A percentile compares a stretch with the other conserved stretches of the same genome.
Evolutionary conservation across 495 filamentous ascomycete genomes (phyloP).

Genomic region (Barbatosphaeria neglecta): DNA sequence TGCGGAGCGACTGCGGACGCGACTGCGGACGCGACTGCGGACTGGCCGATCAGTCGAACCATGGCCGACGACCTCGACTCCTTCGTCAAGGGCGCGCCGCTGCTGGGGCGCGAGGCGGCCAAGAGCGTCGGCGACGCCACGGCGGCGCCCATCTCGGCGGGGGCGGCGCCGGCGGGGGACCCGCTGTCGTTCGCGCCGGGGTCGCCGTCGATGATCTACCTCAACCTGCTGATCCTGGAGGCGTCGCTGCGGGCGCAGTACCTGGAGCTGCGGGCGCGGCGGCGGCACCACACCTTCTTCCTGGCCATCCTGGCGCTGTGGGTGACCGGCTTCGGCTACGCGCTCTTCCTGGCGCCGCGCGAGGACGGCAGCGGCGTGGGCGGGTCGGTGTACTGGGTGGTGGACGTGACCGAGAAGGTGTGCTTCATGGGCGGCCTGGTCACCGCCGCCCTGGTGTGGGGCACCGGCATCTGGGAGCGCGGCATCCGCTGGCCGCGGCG

Average conservation of each 20-base stretch:
- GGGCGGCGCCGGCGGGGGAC: slow-evolving; percentile 32
- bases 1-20: background rate
- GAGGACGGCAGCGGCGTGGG: slow-evolving; percentile 85
- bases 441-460: slow-evolving; percentile 76
- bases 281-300: slow-evolving; percentile 93
- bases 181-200: slow-evolving; percentile 74
- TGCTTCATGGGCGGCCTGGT: slow-evolving; percentile 78
- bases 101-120: slow-evolving; percentile 21
- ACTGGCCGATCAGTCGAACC: no score
- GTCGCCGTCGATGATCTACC: slow-evolving; percentile 90
- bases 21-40: background rate
- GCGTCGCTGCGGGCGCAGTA: slow-evolving; percentile 88
- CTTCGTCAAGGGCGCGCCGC: slow-evolving; percentile 68
- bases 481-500: slow-evolving; percentile 88
- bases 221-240: slow-evolving; percentile 95
- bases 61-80: slow-evolving; percentile 62
- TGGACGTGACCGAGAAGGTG: slow-evolving; percentile 79
- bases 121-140: slow-evolving; percentile 21
- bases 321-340: slow-evolving; percentile 74
- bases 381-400: slow-evolving; percentile 89
- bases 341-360: slow-evolving; percentile 76
- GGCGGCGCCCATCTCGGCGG: background rate
- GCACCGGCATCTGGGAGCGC: slow-evolving; percentile 87
- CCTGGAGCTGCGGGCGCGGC: slow-evolving; percentile 72
- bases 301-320: slow-evolving; percentile 65